Percentiles rank a stretch among this genome's conserved stretches.
phyloP scores from a whole-genome alignment of 768 basidiomycete genomes.

The Boletus rubescentipes region DNA sequence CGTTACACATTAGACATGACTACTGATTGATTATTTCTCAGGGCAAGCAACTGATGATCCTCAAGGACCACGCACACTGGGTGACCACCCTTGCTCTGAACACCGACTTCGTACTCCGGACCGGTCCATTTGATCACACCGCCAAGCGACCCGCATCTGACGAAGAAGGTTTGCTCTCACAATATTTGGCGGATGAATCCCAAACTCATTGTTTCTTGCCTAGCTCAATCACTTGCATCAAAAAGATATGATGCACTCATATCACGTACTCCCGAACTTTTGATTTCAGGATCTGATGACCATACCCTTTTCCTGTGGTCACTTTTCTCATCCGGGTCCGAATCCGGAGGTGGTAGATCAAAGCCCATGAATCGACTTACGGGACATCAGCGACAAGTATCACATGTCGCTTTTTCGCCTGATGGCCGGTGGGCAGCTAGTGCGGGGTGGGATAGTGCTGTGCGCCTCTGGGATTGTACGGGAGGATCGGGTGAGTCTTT shows the following conservation, averaged over 20 bases:
- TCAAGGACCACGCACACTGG: slow-evolving; percentile 98
- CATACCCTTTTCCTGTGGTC: slow-evolving; percentile 98
- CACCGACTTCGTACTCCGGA: slow-evolving; percentile 92
- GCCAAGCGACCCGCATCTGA: slow-evolving; percentile 77
- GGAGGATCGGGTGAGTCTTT: slow-evolving; percentile 43
- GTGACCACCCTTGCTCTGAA: slow-evolving; percentile 95
- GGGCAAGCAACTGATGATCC: slow-evolving; percentile 79
- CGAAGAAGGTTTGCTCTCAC: slow-evolving; percentile 64
- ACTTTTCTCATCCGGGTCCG: slow-evolving; percentile 52
- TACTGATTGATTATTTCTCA: slow-evolving; percentile 31
- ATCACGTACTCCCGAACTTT: slow-evolving; percentile 64
- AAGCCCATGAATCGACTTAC: slow-evolving; percentile 80
- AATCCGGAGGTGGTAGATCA: slow-evolving; percentile 43
- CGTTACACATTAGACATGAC: neutral
- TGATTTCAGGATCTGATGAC: slow-evolving; percentile 97
- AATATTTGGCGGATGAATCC: neutral
- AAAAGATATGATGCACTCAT: slow-evolving; percentile 75
- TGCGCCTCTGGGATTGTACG: slow-evolving; percentile 85
- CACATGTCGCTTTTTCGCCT: slow-evolving; percentile 92
- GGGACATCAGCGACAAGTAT: slow-evolving; percentile 93
- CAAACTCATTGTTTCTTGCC: neutral
- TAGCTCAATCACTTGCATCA: slow-evolving; percentile 75
- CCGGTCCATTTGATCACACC: slow-evolving; percentile 92
- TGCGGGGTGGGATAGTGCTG: slow-evolving; percentile 87
- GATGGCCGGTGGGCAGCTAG: slow-evolving; percentile 92